Conservation (phyloP, 2,329 filamentous ascomycete species). For the Aspergillus fumigatus region DNA sequence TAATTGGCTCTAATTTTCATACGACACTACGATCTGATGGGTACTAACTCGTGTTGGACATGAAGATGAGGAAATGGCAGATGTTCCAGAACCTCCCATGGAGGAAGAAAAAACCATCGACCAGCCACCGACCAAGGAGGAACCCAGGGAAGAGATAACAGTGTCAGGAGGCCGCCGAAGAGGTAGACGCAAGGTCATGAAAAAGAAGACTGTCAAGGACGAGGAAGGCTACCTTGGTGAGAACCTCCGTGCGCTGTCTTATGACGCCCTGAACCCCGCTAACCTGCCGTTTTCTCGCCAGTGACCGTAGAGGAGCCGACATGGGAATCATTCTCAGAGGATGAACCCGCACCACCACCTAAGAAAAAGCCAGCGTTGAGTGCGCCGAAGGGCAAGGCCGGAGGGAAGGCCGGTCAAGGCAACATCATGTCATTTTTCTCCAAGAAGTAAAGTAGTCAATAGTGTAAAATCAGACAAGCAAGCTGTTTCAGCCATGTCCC, state of each 20-base stretch:
- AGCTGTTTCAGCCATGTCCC: background rate
- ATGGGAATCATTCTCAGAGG: slow-evolving; percentile 94
- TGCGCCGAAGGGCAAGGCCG: slow-evolving; percentile 50
- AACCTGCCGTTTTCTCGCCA: slow-evolving; percentile 34
- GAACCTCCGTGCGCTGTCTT: slow-evolving; percentile 24
- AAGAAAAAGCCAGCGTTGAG: slow-evolving; percentile 45
- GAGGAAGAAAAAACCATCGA: slow-evolving; percentile 37
- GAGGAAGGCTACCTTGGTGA: slow-evolving; percentile 84
- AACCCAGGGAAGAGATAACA: slow-evolving; percentile 49
- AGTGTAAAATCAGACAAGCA: background rate
- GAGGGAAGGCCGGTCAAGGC: slow-evolving; percentile 55
- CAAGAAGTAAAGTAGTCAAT: slow-evolving; percentile 57
- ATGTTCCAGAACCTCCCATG: slow-evolving; percentile 41
- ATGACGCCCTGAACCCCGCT: background rate
- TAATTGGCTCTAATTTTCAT: slow-evolving; percentile 28
- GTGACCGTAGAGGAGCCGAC: slow-evolving; percentile 79
- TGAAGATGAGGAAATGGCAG: slow-evolving; percentile 55
- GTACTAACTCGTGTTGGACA: slow-evolving; percentile 12
- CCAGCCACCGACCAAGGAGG: slow-evolving; percentile 37
- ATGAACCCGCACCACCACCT: slow-evolving; percentile 58
- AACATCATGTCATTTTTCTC: slow-evolving; percentile 91
- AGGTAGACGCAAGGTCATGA: slow-evolving; percentile 74
- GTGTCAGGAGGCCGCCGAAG: slow-evolving; percentile 63
- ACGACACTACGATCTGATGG: slow-evolving; percentile 21
- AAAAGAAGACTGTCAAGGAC: slow-evolving; percentile 81